Percentiles rank a stretch among this genome's conserved stretches.
These are phyloP conservation scores for Pleurotus giganteus DNA, from an alignment of 768 basidiomycete genomes.

Conservation along the genomic window DNA sequence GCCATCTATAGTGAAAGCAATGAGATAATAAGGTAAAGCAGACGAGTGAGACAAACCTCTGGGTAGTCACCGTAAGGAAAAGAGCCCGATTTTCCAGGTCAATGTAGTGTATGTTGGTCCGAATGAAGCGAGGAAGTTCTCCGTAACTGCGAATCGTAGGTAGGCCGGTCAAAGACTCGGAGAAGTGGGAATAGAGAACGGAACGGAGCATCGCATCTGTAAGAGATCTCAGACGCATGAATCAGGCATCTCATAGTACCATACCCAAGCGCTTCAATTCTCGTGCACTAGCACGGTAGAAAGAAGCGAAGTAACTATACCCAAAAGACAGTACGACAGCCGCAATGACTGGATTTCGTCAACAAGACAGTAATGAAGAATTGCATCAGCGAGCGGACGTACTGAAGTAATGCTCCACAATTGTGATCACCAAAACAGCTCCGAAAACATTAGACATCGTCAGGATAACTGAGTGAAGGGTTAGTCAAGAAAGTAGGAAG, in stretches of 20 bases:
- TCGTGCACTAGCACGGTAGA: slow-evolving; percentile 74
- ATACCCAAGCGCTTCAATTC: slow-evolving; percentile 60
- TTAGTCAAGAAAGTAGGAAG: not conserved
- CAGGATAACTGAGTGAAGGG: slow-evolving; percentile 36
- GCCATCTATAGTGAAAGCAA: slow-evolving; percentile 45
- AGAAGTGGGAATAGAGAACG: slow-evolving; percentile 73
- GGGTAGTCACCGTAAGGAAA: slow-evolving; percentile 63
- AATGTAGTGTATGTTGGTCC: slow-evolving; percentile 62
- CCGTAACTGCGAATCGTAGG: slow-evolving; percentile 75
- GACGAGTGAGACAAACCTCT: slow-evolving; percentile 38
- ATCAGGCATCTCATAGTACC: not conserved
- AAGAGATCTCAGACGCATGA: not conserved
- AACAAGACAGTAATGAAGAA: not conserved
- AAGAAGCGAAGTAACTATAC: slow-evolving; percentile 64
- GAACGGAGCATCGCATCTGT: slow-evolving; percentile 72
- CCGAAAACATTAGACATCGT: slow-evolving; percentile 51
- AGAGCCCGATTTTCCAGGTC: slow-evolving; percentile 77
- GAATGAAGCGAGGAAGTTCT: slow-evolving; percentile 56
- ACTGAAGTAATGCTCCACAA: slow-evolving; percentile 64
- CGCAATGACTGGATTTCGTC: slow-evolving; percentile 43
- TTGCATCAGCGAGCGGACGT: slow-evolving; percentile 19
- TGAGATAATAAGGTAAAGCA: not conserved
- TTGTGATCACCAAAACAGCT: slow-evolving; percentile 52
- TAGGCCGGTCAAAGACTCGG: slow-evolving; percentile 69
- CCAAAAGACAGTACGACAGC: slow-evolving; percentile 51